Evolutionary conservation across 805 yeast genomes (phyloP).

Genomic region (Sugiyamaella valdiviana): DNA sequence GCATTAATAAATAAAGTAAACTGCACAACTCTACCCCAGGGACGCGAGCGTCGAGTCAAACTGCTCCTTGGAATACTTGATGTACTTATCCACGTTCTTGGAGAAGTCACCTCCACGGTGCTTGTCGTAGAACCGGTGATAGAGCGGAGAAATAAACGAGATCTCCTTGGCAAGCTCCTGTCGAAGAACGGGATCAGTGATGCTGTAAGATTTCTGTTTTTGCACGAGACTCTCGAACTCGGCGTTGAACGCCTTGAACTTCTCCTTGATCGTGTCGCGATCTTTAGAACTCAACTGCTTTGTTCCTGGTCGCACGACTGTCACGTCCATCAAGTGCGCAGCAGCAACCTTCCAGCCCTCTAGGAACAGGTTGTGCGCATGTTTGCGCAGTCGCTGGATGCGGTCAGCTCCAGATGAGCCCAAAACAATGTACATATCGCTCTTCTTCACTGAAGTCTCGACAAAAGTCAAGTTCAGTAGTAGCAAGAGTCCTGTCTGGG

Average conservation of each 20-base stretch:
- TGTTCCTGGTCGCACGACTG: slow-evolving; percentile 54
- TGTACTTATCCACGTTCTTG: slow-evolving; percentile 63
- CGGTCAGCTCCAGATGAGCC: slow-evolving; percentile 58
- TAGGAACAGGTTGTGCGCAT: slow-evolving; percentile 66
- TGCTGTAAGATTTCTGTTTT: slow-evolving; percentile 56
- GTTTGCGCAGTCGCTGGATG: slow-evolving; percentile 59
- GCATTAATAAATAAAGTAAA: no score
- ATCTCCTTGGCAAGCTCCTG: slow-evolving; percentile 63
- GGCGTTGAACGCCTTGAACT: slow-evolving; percentile 73
- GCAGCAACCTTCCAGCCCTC: slow-evolving; percentile 74
- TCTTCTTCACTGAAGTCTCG: slow-evolving; percentile 62
- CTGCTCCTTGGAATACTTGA: slow-evolving; percentile 47
- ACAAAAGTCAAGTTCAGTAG: slow-evolving; percentile 65
- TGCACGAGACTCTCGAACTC: slow-evolving; percentile 73
- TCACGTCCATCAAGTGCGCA: slow-evolving; percentile 69
- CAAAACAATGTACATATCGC: slow-evolving; percentile 37
- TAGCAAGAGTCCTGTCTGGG: slow-evolving; percentile 59
- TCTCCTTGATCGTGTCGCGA: slow-evolving; percentile 74
- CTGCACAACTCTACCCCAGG: no score
- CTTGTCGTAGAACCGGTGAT: slow-evolving; percentile 77
- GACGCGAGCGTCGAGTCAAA: slow-evolving; percentile 37
- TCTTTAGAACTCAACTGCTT: slow-evolving; percentile 56
- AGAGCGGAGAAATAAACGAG: slow-evolving; percentile 70
- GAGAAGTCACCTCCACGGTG: slow-evolving; percentile 64
- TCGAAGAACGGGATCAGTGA: slow-evolving; percentile 62